phyloP scores from a whole-genome alignment of 805 yeast genomes.

The Zygosaccharomyces kombuchaensis region DNA sequence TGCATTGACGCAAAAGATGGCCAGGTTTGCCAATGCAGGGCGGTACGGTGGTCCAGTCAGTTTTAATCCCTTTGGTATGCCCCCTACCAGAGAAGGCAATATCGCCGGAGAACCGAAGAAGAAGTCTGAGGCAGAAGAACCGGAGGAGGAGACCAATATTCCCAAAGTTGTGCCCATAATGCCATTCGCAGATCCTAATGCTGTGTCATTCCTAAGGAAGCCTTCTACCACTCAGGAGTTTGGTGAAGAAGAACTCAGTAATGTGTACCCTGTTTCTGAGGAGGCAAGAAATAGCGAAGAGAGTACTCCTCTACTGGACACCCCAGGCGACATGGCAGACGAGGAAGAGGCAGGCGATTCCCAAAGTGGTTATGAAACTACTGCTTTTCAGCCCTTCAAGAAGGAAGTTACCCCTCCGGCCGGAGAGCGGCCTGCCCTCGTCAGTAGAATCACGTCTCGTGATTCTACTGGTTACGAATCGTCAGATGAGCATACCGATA shows the following conservation, averaged over 20 bases:
- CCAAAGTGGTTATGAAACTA: slow-evolving; percentile 6
- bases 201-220: slow-evolving; percentile 28
- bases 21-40: slow-evolving; percentile 82
- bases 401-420: background rate
- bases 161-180: slow-evolving; percentile 46
- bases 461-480: slow-evolving; percentile 19
- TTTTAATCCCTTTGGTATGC: slow-evolving; percentile 41
- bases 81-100: slow-evolving; percentile 24
- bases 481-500: slow-evolving; percentile 17
- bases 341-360: slow-evolving; percentile 40
- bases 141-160: slow-evolving; percentile 14
- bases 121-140: slow-evolving; percentile 24
- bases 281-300: slow-evolving; percentile 4
- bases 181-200: slow-evolving; percentile 45
- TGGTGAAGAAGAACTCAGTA: slow-evolving; percentile 16
- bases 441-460: background rate
- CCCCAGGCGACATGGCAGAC: slow-evolving; percentile 70
- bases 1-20: slow-evolving; percentile 70
- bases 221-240: slow-evolving; percentile 11
- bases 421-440: background rate
- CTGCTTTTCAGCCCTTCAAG: background rate
- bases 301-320: slow-evolving; percentile 19
- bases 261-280: slow-evolving; percentile 9
- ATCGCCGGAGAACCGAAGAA: slow-evolving; percentile 21
- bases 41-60: slow-evolving; percentile 55